A percentile compares a stretch with the other conserved stretches of the same genome.
phyloP scores from a whole-genome alignment of 345 rosid genomes.

The Laguncularia racemosa region DNA sequence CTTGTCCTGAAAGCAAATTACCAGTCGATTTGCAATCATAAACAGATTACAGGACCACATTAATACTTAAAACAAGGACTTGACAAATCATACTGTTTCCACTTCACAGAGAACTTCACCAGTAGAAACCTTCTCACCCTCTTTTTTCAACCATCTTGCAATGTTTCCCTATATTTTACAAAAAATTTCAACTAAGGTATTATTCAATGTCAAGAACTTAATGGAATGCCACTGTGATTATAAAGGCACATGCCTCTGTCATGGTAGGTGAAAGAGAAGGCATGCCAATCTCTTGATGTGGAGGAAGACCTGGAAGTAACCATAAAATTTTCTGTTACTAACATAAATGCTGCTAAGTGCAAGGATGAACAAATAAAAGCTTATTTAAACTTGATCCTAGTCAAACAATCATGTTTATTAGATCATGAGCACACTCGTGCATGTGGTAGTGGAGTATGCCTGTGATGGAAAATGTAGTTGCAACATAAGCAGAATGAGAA shows the following conservation, averaged over 20 bases:
- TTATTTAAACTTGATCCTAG: no score
- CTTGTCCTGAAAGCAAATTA: slow-evolving; percentile 54
- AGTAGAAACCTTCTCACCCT: slow-evolving; percentile 77
- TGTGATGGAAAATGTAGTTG: no score
- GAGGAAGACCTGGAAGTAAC: slow-evolving; percentile 70
- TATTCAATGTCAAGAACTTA: slow-evolving; percentile 4
- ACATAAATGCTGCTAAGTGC: background rate
- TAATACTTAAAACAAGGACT: background rate
- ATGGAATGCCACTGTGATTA: slow-evolving; percentile 4
- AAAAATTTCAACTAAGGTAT: background rate
- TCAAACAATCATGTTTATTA: no score
- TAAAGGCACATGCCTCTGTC: slow-evolving; percentile 60
- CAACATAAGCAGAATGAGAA: no score
- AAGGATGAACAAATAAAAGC: no score
- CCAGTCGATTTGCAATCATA: slow-evolving; percentile 3
- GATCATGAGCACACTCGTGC: no score
- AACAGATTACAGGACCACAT: slow-evolving; percentile 4
- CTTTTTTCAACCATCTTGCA: slow-evolving; percentile 96
- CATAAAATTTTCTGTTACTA: slow-evolving; percentile 7
- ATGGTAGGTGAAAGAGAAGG: slow-evolving; percentile 99
- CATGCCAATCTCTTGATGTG: slow-evolving; percentile 98
- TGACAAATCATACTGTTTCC: slow-evolving; percentile 66
- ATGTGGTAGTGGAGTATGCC: no score
- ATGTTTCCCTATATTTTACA: slow-evolving; percentile 71
- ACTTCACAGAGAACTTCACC: slow-evolving; percentile 99